phyloP scores from a whole-genome alignment of 2,329 filamentous ascomycete species.

The Rhynchosporium graminicola region DNA sequence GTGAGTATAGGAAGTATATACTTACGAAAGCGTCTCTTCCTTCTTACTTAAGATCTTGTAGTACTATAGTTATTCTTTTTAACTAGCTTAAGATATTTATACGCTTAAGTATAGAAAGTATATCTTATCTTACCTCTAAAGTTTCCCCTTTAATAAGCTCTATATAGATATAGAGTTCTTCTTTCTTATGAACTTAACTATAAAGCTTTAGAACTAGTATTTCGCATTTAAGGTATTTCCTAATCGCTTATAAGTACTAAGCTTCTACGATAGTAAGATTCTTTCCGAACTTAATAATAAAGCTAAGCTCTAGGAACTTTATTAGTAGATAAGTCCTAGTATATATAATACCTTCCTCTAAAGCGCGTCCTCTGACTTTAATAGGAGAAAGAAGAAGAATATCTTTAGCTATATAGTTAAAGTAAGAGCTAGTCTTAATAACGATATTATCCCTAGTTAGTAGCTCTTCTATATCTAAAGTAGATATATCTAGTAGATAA shows the following conservation, averaged over 20 bases:
- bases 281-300: slow-evolving; percentile 17
- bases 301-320: slow-evolving; percentile 17
- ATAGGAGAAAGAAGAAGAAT: slow-evolving; percentile 19
- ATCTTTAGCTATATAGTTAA: slow-evolving; percentile 15
- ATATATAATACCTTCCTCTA: slow-evolving; percentile 17
- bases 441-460: slow-evolving; percentile 14
- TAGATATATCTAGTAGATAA: slow-evolving; percentile 16
- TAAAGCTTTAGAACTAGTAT: slow-evolving; percentile 17
- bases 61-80: slow-evolving; percentile 15
- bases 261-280: slow-evolving; percentile 17
- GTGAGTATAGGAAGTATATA: slow-evolving; percentile 14
- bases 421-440: slow-evolving; percentile 19
- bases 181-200: slow-evolving; percentile 8
- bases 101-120: no score
- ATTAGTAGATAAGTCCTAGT: slow-evolving; percentile 11
- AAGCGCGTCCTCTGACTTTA: slow-evolving; percentile 15
- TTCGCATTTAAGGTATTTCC: slow-evolving; percentile 17
- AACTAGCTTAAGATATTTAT: slow-evolving; percentile 17
- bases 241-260: slow-evolving; percentile 15
- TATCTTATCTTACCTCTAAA: slow-evolving; percentile 19
- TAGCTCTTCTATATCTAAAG: slow-evolving; percentile 14
- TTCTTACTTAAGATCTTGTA: slow-evolving; percentile 15
- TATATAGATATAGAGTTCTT: slow-evolving; percentile 20
- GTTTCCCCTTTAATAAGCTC: slow-evolving; percentile 19
- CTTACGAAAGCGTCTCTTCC: slow-evolving; percentile 17